Evolutionary conservation across 2,329 filamentous ascomycete species (phyloP), one percentile per base, ranked within the genome.

Genomic region (Pseudovirgaria hyperparasitica): DNA sequence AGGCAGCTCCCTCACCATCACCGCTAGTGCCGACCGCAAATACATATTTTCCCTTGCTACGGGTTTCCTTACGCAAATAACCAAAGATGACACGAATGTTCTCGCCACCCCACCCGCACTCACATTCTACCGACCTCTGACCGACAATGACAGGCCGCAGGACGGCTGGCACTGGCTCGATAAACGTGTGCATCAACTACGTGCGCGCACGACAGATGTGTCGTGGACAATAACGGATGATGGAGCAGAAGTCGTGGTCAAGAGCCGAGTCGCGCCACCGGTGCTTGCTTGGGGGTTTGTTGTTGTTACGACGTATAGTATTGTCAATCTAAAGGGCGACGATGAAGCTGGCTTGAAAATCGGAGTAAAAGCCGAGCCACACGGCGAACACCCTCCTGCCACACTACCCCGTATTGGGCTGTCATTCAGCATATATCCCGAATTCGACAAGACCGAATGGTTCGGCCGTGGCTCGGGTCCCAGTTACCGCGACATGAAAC

Each of bases 401-500:
- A 67, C 67, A 19, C 48, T 81, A 1, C 73, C 76, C 0, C 62
- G 76, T 6, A 60, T 76, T 14, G 76, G 76, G 0, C 53, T 80
- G 4, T 62, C 72, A 27, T 40, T 79, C 4, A 57, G 62, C 18
- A 48, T 76, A 1, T 55, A 57, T 4, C 46, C 55, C 18, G 28
- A 46, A 0, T 60, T 73, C 14, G 54, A 66, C 26, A 37, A 48
- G 1, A 65, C 68, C 4, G 47, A 54, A 7, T 82, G 76, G 72
- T 67, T 70, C 33, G 75, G 74, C 5, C 65, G 66, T 5, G 75
- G 77, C 0, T 72, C 72, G 0, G 70, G 70, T 3, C 74, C 80
- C 46, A 68, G 62, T 8, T 82, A 81, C 54, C 54, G 57, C 10
- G 77, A 82, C 52, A 76, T 71, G 52, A 77, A 78, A 32, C 40